Evolutionary conservation across 2,329 filamentous ascomycete genomes (phyloP), one percentile per base, ranked within the genome.

Genomic region (Xylariaceae sp.): DNA sequence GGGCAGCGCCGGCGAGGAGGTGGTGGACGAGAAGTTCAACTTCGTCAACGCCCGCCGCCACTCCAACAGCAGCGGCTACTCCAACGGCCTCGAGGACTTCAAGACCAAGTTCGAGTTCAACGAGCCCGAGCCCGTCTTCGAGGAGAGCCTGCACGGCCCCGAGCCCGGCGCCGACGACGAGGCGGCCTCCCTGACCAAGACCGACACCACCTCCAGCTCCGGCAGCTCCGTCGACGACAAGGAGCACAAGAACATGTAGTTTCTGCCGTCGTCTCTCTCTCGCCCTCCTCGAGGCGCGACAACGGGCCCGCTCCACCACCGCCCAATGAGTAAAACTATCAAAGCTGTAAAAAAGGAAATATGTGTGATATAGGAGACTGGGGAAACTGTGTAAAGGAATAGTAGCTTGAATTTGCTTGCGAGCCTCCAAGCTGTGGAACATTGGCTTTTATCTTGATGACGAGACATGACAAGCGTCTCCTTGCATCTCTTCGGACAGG

Each of bases 101-200:
- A 93, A 92, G 74, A 94, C 89, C 63, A 98, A 98, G 68, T 96
- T 95, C 58, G 92, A 98, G 63, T 70, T 84, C 49, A 73, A 87
- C 57, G 92, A 96, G 51, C 71, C 77, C 13, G 90, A 96, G 53
- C 89, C 88, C 25, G 84, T 94, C 53, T 94, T 94, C 48, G 88
- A 96, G 59, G 89, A 95, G 63, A 74, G 76, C 35, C 43, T 92
- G 38, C 86, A 93, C 53, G 87, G 85, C 19, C 72, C 80, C 13
- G 25, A 14, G 25, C 21, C 21, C 5, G 24, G 15, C 12, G 51
- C 62, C 32, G 64, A 66, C 18, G 74, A 76, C 32, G 67, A 76
- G 32, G 68, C 80, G 35, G 72, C 80, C 40, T 59, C 70, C 38
- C 63, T 72, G 39, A 65, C 60, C 51, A 73, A 75, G 64, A 70